phyloP scores from a whole-genome alignment of 164 flowering plant genomes.

The Stephania cephalantha region DNA sequence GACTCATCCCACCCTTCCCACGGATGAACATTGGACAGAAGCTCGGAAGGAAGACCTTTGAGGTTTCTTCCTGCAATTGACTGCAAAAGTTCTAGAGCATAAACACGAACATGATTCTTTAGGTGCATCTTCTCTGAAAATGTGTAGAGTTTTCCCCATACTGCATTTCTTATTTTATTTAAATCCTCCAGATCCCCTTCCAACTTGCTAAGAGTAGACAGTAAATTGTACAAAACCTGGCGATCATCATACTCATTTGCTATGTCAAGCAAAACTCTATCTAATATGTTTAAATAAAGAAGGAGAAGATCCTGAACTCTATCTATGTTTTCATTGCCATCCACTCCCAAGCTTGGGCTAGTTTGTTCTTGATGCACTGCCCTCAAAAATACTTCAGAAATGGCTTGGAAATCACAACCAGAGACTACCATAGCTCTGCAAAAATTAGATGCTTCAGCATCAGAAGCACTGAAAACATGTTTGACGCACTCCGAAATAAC shows the following conservation, averaged over 20 bases:
- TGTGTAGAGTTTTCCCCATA: conserved; percentile 59
- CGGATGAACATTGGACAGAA: conserved; percentile 39
- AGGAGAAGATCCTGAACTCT: conserved; percentile 35
- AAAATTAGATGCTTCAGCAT: conserved; percentile 35
- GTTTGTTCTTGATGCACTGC: conserved; percentile 20
- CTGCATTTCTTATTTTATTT: conserved; percentile 50
- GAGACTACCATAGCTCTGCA: conserved; percentile 75
- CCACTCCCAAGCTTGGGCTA: conserved; percentile 9
- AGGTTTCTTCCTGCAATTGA: conserved; percentile 43
- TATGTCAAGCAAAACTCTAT: conserved; percentile 46
- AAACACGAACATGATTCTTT: conserved; percentile 62
- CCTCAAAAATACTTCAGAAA: conserved; percentile 46
- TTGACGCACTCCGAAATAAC: conserved; percentile 37
- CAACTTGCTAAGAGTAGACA: conserved; percentile 61
- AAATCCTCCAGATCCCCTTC: conserved; percentile 59
- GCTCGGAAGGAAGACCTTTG: conserved; percentile 37
- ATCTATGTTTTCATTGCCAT: conserved; percentile 12
- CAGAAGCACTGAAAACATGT: conserved; percentile 32
- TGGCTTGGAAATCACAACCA: conserved; percentile 62
- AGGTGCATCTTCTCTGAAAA: conserved; percentile 68
- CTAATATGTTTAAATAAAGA: conserved; percentile 52
- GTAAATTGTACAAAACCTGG: conserved; percentile 36
- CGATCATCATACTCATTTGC: conserved; percentile 27
- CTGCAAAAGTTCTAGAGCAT: conserved; percentile 75
- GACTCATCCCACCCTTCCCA: conserved; percentile 89